These are phyloP conservation scores for Amanita jacksonii DNA, from an alignment of 768 basidiomycete genomes.

Conservation along the genomic window DNA sequence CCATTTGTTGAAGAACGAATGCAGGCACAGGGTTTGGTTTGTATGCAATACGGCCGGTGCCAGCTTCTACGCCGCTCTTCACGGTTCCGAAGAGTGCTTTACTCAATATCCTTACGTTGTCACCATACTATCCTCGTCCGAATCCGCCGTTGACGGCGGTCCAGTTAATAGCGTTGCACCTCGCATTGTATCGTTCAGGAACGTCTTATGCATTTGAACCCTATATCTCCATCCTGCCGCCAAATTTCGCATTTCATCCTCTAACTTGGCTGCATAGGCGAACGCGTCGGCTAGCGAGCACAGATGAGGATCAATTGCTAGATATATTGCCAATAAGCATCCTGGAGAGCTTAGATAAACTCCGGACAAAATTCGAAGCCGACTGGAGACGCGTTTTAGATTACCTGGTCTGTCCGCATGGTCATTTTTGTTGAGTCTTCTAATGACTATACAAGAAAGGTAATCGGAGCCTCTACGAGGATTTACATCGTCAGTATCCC, in stretches of 20 bases:
- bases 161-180: slow-evolving; percentile 76
- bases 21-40: slow-evolving; percentile 65
- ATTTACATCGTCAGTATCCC: slow-evolving; percentile 5
- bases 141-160: slow-evolving; percentile 41
- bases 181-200: slow-evolving; percentile 54
- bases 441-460: slow-evolving; percentile 11
- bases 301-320: slow-evolving; percentile 24
- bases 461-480: slow-evolving; percentile 9
- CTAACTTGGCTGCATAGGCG: slow-evolving; percentile 56
- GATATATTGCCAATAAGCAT: slow-evolving; percentile 40
- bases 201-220: slow-evolving; percentile 53
- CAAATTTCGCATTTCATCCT: slow-evolving; percentile 68
- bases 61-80: slow-evolving; percentile 54
- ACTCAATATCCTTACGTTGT: slow-evolving; percentile 65
- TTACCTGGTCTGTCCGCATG: slow-evolving; percentile 43
- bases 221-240: slow-evolving; percentile 73
- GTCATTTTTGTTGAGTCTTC: not conserved
- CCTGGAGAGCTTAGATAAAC: slow-evolving; percentile 26
- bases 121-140: slow-evolving; percentile 41
- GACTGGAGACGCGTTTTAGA: slow-evolving; percentile 48
- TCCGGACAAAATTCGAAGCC: slow-evolving; percentile 38
- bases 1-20: not conserved
- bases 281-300: slow-evolving; percentile 9
- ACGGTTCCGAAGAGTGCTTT: slow-evolving; percentile 60
- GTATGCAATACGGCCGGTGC: slow-evolving; percentile 32